Evolutionary conservation across 495 filamentous ascomycete genomes (phyloP).

Genomic region (Xylaria longipes): DNA sequence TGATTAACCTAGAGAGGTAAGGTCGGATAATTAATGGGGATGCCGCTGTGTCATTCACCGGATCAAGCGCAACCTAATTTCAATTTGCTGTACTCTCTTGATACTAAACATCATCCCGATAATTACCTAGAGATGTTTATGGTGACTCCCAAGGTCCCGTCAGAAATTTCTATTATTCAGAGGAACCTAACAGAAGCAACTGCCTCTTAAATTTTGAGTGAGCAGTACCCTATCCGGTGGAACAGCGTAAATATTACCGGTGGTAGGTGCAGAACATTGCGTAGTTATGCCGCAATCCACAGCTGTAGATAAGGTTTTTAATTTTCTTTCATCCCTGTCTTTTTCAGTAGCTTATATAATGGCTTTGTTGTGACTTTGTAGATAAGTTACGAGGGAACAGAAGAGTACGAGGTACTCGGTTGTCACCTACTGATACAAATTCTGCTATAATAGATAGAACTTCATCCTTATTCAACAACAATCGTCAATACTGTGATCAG

Average conservation of each 20-base stretch:
- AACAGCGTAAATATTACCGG: too few relatives aligned
- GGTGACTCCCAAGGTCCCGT: too few relatives aligned
- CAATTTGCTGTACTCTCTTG: background rate
- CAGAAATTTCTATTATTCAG: background rate
- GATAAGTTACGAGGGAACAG: background rate
- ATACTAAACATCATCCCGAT: too few relatives aligned
- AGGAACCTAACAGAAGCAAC: background rate
- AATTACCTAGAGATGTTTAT: background rate
- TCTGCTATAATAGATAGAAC: background rate
- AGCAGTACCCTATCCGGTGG: too few relatives aligned
- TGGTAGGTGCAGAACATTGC: too few relatives aligned
- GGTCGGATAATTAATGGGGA: background rate
- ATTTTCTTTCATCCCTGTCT: background rate
- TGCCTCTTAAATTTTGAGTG: background rate
- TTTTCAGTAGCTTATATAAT: background rate
- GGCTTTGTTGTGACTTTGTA: background rate
- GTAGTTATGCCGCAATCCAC: background rate
- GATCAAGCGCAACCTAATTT: background rate
- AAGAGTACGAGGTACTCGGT: background rate
- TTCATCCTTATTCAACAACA: too few relatives aligned
- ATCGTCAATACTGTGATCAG: background rate
- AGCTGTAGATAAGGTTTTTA: background rate
- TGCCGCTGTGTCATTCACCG: slow-evolving; percentile 1
- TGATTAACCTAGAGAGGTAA: background rate
- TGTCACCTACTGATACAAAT: background rate